Evolutionary conservation across 768 basidiomycete species (phyloP).

Genomic region (Lactifluus rugatus): DNA sequence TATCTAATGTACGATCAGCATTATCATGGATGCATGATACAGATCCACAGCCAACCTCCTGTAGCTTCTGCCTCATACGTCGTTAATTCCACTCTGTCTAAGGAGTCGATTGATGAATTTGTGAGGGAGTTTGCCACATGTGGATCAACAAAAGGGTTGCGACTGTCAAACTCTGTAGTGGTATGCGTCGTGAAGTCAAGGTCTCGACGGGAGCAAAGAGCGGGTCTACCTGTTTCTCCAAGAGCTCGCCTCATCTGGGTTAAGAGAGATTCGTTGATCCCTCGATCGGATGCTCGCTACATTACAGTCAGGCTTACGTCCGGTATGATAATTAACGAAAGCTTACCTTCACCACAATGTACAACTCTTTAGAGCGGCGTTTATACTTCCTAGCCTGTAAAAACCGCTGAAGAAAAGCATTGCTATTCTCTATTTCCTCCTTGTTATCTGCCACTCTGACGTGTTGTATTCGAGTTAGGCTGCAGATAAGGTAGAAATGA

Average conservation of each 20-base stretch:
- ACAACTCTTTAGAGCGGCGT: neutral
- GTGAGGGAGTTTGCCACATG: neutral
- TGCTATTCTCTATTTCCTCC: neutral
- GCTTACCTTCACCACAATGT: neutral
- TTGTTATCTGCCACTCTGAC: neutral
- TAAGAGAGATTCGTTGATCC: neutral
- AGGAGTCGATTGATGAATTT: neutral
- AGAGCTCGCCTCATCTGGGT: neutral
- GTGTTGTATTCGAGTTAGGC: neutral
- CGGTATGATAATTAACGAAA: neutral
- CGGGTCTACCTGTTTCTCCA: neutral
- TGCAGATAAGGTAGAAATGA: no score
- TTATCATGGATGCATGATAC: neutral
- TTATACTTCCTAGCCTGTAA: neutral
- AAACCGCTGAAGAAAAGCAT: neutral
- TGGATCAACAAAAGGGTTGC: neutral
- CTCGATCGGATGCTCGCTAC: neutral
- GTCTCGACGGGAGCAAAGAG: neutral
- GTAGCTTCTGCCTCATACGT: neutral
- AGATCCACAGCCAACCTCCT: neutral
- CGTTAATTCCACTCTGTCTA: neutral
- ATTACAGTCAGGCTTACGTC: neutral
- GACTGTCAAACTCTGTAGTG: neutral
- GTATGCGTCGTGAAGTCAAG: neutral
- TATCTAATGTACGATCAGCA: neutral